These are phyloP conservation scores for Vitis hybrid DNA, from an alignment of 177 flowering plant genomes.

Conservation along the genomic window DNA sequence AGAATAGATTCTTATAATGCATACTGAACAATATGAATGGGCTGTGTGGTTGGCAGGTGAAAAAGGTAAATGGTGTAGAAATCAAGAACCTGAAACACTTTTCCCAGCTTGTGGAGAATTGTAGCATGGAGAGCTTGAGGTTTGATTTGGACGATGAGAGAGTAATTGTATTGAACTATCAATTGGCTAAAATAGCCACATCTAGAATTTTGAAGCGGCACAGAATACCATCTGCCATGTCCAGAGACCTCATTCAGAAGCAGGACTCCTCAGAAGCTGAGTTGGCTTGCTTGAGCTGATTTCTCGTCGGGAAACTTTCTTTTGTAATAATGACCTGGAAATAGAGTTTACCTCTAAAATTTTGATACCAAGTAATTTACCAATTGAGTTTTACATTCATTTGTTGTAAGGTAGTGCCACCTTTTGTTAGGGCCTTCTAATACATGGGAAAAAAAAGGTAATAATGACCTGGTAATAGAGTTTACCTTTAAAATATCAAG, in stretches of 20 bases:
- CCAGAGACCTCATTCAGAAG: slow-evolving; percentile 52
- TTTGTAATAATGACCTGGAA: too few relatives aligned
- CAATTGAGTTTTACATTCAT: too few relatives aligned
- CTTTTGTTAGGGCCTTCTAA: too few relatives aligned
- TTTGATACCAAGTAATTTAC: too few relatives aligned
- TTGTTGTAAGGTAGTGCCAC: too few relatives aligned
- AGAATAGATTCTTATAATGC: not conserved
- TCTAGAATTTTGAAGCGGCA: slow-evolving; percentile 77
- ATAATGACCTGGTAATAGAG: too few relatives aligned
- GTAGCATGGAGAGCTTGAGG: slow-evolving; percentile 55
- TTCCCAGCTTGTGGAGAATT: slow-evolving; percentile 64
- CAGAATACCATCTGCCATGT: slow-evolving; percentile 81
- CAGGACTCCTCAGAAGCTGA: slow-evolving; percentile 1
- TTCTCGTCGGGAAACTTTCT: not conserved
- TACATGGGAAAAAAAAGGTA: too few relatives aligned
- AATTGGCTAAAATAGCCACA: slow-evolving; percentile 68
- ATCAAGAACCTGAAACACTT: slow-evolving; percentile 77
- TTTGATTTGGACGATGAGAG: slow-evolving; percentile 92
- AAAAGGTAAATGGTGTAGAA: slow-evolving; percentile 75
- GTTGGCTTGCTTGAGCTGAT: slow-evolving; percentile 12
- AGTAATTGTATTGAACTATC: slow-evolving; percentile 67
- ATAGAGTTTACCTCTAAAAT: too few relatives aligned
- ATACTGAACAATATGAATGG: not conserved
- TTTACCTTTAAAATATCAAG: too few relatives aligned
- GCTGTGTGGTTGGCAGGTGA: slow-evolving; percentile 49